Percentiles rank a stretch among this genome's conserved stretches.
Evolutionary conservation across 2,329 filamentous ascomycete species (phyloP).

Genomic region (Fusarium chlamydosporum): DNA sequence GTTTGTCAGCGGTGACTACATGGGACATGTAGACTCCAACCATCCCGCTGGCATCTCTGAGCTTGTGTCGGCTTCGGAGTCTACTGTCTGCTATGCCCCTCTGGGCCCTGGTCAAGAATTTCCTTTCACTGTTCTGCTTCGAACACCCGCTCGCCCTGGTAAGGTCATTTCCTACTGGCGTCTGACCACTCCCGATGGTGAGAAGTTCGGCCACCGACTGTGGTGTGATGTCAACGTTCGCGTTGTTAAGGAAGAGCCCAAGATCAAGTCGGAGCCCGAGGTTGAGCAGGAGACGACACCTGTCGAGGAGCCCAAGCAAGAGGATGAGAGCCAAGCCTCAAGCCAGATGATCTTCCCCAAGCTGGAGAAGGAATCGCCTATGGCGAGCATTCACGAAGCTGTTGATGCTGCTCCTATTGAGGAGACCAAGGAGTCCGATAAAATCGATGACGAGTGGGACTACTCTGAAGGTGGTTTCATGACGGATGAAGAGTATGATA

Average conservation of each 20-base stretch:
- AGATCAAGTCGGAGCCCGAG: conserved; percentile 39
- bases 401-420: conserved; percentile 70
- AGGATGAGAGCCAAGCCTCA: conserved; percentile 52
- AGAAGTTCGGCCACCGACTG: conserved; percentile 90
- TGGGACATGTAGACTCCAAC: conserved; percentile 88
- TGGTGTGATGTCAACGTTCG: conserved; percentile 92
- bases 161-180: conserved; percentile 97
- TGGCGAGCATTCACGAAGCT: conserved; percentile 80
- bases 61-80: conserved; percentile 84
- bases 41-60: conserved; percentile 84
- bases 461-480: conserved; percentile 82
- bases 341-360: conserved; percentile 95
- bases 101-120: conserved; percentile 81
- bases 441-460: conserved; percentile 73
- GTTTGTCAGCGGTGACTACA: conserved; percentile 94
- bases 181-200: conserved; percentile 82
- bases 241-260: conserved; percentile 54
- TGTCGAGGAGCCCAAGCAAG: conserved; percentile 51
- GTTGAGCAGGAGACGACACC: conserved; percentile 46
- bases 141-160: conserved; percentile 81
- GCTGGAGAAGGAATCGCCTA: conserved; percentile 92
- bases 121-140: conserved; percentile 86
- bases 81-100: conserved; percentile 78
- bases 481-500: conserved; percentile 98
- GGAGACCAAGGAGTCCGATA: conserved; percentile 63